Evolutionary conservation across 768 basidiomycete species (phyloP), one percentile per base, ranked within the genome.

Genomic region (Rhodotorula kratochvilovae): DNA sequence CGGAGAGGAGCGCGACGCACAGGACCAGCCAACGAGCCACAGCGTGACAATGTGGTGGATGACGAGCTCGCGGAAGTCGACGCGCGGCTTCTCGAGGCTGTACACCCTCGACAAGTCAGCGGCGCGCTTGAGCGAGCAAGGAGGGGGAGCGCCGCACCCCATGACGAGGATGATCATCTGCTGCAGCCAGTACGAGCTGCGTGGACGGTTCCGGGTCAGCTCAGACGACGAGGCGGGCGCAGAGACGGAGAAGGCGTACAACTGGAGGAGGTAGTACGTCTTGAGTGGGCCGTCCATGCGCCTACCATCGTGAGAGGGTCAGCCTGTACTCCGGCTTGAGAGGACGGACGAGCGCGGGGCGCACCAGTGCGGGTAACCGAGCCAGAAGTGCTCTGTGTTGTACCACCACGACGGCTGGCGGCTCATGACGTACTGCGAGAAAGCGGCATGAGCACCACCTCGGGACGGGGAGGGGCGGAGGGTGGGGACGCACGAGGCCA

Each of bases 31-130:
- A 48, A 98, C 86, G 35, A 98, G 84, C 92, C 93, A 99, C 21
- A 98, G 84, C 0, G 96, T 97, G 63, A 98, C 91, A 53, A 93
- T 76, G 79, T 99, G 96, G 82, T 99, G 96, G 0, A 85, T 85
- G 29, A 96, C 85, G 25, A 97, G 86, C 80, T 97, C 95, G 29
- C 79, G 76, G 79, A 89, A 92, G 79, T 99, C 96, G 79, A 90
- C 92, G 61, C 96, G 86, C 0, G 96, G 95, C 79, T 96, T 97
- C 81, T 99, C 96, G 23, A 99, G 85, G 0, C 73, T 74, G 63
- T 12, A 27, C 12, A 2, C 19, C 16, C 2, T 11, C 3, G 23
- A 29, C 50, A 27, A 6, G 50, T 17, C 7, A 57, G 66, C 6
- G 4, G 21, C 15, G 59, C 29, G 45, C 16, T 3, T 33, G 13